Conservation (phyloP, 1,139 yeast species). For the Candida tropicalis region DNA sequence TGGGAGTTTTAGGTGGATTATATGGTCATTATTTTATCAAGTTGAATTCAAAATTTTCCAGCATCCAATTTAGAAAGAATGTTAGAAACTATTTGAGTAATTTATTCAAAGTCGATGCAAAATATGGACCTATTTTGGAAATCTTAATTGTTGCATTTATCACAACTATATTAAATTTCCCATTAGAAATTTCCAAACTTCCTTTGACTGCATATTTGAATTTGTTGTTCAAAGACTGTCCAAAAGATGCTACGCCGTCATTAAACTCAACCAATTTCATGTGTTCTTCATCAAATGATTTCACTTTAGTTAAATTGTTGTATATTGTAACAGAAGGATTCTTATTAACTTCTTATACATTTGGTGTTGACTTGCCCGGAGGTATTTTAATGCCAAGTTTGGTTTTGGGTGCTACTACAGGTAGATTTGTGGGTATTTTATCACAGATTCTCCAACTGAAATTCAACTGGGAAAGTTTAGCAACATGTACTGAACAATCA, state of each 20-base stretch:
- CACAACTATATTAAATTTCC: constrained; percentile 59
- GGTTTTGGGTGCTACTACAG: constrained; percentile 69
- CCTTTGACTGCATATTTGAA: constrained; percentile 60
- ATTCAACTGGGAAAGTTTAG: constrained; percentile 41
- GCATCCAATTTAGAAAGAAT: constrained; percentile 20
- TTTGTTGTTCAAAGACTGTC: constrained; percentile 67
- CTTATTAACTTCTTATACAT: constrained; percentile 60
- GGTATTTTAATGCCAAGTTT: constrained; percentile 76
- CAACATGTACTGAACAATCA: constrained; percentile 54
- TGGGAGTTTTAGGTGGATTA: constrained; percentile 72
- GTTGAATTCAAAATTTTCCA: constrained; percentile 42
- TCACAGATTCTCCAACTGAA: constrained; percentile 52
- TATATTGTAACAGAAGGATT: constrained; percentile 57
- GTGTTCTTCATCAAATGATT: constrained; percentile 33
- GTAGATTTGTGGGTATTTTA: constrained; percentile 66
- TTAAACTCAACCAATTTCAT: constrained; percentile 33
- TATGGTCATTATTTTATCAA: constrained; percentile 59
- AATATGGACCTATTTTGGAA: constrained; percentile 43
- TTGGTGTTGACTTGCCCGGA: constrained; percentile 70
- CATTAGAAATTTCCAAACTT: constrained; percentile 54
- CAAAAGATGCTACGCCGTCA: constrained; percentile 19
- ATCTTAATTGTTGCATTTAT: constrained; percentile 48
- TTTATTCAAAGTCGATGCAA: constrained; percentile 17
- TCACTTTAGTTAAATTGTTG: constrained; percentile 38
- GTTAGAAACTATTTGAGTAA: constrained; percentile 24